Evolutionary conservation across 2,329 filamentous ascomycete genomes (phyloP), one percentile per base, ranked within the genome.

Genomic region (Alternaria dauci): DNA sequence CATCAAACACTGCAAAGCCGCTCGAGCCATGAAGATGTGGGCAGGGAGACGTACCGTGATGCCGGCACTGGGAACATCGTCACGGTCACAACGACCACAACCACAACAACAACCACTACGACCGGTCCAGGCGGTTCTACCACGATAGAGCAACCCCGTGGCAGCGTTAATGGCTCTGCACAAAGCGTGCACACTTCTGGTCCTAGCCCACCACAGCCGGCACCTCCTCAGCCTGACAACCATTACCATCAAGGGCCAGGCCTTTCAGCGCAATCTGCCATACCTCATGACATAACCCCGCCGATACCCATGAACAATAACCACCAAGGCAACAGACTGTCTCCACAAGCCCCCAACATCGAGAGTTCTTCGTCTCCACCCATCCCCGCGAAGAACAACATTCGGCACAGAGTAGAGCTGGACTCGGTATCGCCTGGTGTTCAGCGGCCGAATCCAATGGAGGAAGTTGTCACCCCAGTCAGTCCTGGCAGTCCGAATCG

Each of bases 11-110:
- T 61, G 36, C 66, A 67, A 32, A 67, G 57, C 32, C 62, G 64
- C 14, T 62, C 66, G 47, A 71, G 65, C 46, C 67, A 62, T 32
- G 73, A 76, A 39, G 71, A 74, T 53, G 57, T 76, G 4, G 63
- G 67, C 2, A 64, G 61, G 46, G 75, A 78, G 34, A 73, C 73
- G 11, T 71, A 77, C 44, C 70, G 70, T 30, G 75, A 78, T 51
- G 62, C 60, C 20, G 68, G 63, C 14, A 76, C 75, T 8, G 76
- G 76, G 0, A 74, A 77, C 26, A 69, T 77, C 20, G 69, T 78
- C 3, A 77, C 75, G 5, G 73, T 73, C 3, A 76, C 73, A 8
- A 78, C 75, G 0, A 78, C 76, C 12, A 77, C 76, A 1, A 78
- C 75, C 2, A 77, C 76, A 1, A 77, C 75, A 1, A 77, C 76